Conservation (phyloP, 2,329 filamentous ascomycete species). For the Alternaria solani region DNA sequence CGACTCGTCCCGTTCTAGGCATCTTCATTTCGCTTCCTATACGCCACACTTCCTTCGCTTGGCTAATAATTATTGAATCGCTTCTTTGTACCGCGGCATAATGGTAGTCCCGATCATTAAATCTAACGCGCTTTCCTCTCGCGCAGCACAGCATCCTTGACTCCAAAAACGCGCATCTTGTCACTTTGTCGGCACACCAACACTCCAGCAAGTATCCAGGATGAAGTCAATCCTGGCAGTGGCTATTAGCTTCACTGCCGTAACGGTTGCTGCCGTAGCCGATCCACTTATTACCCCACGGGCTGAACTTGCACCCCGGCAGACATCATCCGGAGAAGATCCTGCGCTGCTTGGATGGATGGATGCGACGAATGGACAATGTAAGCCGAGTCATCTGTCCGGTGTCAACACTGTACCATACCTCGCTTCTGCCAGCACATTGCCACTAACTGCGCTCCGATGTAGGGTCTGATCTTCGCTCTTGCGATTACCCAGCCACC, state of each 20-base stretch:
- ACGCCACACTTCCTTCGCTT: background rate
- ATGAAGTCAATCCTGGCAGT: background rate
- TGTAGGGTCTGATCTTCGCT: conserved; percentile 29
- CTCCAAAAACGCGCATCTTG: background rate
- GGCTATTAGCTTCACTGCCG: background rate
- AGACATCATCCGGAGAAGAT: conserved; percentile 20
- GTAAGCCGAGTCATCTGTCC: conserved; percentile 15
- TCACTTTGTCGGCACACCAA: background rate
- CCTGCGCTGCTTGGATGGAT: conserved; percentile 33
- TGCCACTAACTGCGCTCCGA: background rate
- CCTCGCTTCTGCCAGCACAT: too few relatives aligned
- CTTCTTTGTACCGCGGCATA: background rate
- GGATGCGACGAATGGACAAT: conserved; percentile 22
- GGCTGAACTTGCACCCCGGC: conserved; percentile 28
- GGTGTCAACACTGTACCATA: too few relatives aligned
- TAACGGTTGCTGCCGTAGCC: background rate
- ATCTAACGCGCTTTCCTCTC: background rate
- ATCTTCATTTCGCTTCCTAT: background rate
- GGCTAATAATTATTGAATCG: background rate
- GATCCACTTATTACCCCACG: conserved; percentile 26
- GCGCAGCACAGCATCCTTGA: background rate
- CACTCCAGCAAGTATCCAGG: background rate
- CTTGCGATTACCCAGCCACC: conserved; percentile 36
- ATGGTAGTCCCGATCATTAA: background rate
- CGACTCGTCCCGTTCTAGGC: background rate